Evolutionary conservation across 345 rosid genomes (phyloP).

Genomic region (Streptanthus diversifolius): DNA sequence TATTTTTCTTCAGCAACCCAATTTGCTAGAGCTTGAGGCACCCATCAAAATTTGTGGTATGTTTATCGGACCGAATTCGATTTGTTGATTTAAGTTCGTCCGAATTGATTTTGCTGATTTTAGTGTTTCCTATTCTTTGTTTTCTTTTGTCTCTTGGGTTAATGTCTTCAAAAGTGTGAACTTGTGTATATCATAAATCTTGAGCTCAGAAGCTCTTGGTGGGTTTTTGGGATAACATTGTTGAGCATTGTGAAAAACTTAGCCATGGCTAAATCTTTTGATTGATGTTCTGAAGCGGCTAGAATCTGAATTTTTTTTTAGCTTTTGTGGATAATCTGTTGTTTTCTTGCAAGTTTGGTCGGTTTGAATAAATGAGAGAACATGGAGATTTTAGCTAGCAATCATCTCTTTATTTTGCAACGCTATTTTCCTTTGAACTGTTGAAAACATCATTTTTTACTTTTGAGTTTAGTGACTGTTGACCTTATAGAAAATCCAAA

Average conservation of each 20-base stretch:
- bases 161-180: not conserved
- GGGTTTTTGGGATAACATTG: constrained; percentile 9
- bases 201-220: not conserved
- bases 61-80: not conserved
- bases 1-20: constrained; percentile 79
- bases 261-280: too few species aligned
- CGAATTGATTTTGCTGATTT: not conserved
- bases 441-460: not conserved
- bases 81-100: not conserved
- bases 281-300: too few species aligned
- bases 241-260: not conserved
- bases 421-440: not conserved
- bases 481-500: not conserved
- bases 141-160: not conserved
- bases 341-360: constrained; percentile 1
- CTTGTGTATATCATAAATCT: not conserved
- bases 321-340: not conserved
- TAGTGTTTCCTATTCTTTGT: not conserved
- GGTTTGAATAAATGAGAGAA: not conserved
- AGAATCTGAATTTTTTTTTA: not conserved
- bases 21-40: constrained; percentile 89
- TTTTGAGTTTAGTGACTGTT: not conserved
- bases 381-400: not conserved
- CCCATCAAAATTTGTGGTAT: constrained; percentile 97
- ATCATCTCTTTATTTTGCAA: not conserved